Evolutionary conservation across 352 stramenopile genomes (phyloP), one percentile per base, ranked within the genome.

Genomic region (Pythium inflatum): DNA sequence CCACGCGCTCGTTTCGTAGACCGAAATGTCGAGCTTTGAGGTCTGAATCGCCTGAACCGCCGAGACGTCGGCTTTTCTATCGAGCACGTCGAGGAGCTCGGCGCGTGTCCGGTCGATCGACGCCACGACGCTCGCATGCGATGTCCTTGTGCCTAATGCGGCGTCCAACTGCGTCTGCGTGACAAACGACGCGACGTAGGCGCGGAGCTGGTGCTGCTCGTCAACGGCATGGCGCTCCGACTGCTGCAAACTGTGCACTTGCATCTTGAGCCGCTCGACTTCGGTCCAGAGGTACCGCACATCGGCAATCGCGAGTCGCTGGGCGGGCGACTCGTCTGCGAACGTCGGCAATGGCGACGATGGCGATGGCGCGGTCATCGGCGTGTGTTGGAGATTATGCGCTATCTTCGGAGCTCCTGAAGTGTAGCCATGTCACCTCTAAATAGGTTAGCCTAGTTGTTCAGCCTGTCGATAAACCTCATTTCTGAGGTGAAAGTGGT

Each of bases 161-260:
- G 82, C 82, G 3, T 90, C 80, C 25, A 92, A 70, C 62, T 92
- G 84, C 6, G 81, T 73, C 45, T 87, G 77, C 1, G 84, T 88
- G 31, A 90, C 79, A 43, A 78, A 88, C 0, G 79, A 83, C 22
- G 62, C 66, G 6, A 88, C 58, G 28, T 85, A 67, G 30, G 81
- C 69, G 1, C 59, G 38, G 25, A 85, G 80, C 20, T 70, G 64
- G 12, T 65, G 34, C 45, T 79, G 69, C 53, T 85, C 75, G 25
- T 82, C 73, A 4, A 71, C 59, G 7, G 73, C 46, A 1, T 67
- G 33, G 13, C 68, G 73, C 49, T 71, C 72, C 11, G 68, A 50
- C 34, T 65, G 40, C 49, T 82, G 76, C 22, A 91, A 68, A 14
- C 84, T 62, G 2, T 81, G 70, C 9, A 90, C 73, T 5, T 85